Percentiles rank a stretch among this genome's conserved stretches.
Evolutionary conservation across 129 eudicot genomes (phyloP).

Genomic region (Scalesia atractyloides): DNA sequence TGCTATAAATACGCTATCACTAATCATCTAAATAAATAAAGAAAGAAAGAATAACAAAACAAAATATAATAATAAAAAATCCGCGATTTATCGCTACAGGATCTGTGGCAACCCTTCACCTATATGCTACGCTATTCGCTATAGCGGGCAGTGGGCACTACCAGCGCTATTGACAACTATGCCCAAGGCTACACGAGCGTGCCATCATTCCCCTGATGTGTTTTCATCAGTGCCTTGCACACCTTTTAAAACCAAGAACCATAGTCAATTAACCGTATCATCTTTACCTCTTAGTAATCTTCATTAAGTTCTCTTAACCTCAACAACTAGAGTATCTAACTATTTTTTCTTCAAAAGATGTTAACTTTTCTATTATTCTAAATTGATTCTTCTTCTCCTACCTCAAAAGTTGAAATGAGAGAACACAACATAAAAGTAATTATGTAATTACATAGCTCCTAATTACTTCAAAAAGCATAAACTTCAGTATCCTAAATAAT

Average conservation of each 20-base stretch:
- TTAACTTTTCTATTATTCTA: neutral
- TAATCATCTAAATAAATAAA: no score
- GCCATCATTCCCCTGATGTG: no score
- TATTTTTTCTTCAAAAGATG: neutral
- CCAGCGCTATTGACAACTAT: no score
- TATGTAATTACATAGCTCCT: neutral
- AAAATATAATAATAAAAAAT: no score
- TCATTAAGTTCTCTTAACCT: neutral
- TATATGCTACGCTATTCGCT: no score
- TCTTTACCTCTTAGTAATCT: neutral
- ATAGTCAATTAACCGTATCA: constrained; percentile 6
- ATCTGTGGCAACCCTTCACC: no score
- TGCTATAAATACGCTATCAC: no score
- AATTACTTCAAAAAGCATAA: neutral
- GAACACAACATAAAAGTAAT: neutral
- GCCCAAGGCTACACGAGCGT: no score
- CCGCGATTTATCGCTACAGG: no score
- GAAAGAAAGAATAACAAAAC: no score
- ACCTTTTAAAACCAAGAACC: neutral
- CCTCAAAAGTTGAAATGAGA: neutral
- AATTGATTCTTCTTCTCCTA: neutral
- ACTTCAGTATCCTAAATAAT: neutral
- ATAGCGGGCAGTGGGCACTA: no score
- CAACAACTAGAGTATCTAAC: neutral
- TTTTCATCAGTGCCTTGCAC: no score